Percentiles rank a stretch among this genome's conserved stretches.
Conservation (phyloP, 495 filamentous ascomycete genomes). For the Terfezia claveryi region DNA sequence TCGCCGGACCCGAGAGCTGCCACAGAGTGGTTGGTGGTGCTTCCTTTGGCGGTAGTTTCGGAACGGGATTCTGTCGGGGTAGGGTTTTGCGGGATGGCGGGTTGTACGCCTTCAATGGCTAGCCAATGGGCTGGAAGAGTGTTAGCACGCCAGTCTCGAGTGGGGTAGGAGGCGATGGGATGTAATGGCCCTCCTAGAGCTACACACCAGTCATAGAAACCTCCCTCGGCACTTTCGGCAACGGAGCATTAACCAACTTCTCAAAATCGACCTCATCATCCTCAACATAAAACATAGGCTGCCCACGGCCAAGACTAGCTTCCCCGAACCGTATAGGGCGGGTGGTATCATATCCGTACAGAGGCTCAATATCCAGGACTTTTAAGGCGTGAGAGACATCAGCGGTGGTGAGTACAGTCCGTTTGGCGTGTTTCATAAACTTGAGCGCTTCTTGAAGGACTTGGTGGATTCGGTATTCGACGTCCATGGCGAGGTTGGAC, state of each 20-base stretch:
- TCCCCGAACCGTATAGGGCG: conserved; percentile 77
- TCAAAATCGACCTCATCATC: conserved; percentile 98
- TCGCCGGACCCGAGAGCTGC: conserved; percentile 40
- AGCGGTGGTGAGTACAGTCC: conserved; percentile 61
- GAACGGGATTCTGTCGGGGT: conserved; percentile 57
- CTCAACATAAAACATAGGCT: conserved; percentile 90
- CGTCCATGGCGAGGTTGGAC: conserved; percentile 68
- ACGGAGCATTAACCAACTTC: conserved; percentile 85
- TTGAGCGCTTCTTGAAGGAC: conserved; percentile 83
- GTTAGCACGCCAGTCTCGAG: not conserved
- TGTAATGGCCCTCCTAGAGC: not conserved
- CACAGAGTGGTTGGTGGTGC: conserved; percentile 58
- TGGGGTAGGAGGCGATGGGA: not conserved
- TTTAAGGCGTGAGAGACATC: conserved; percentile 66
- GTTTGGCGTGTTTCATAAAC: conserved; percentile 74
- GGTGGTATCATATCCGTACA: conserved; percentile 86
- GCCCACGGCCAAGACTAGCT: conserved; percentile 78
- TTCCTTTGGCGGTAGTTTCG: conserved; percentile 72
- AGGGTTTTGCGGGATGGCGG: conserved; percentile 87
- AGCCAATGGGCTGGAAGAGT: conserved; percentile 61
- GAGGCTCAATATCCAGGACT: conserved; percentile 74
- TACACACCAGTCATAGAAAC: conserved; percentile 63
- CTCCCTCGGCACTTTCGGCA: conserved; percentile 89
- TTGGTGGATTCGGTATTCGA: conserved; percentile 81
- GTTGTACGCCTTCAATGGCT: conserved; percentile 86